Evolutionary conservation across 257 asterid species (phyloP).

Genomic region (Lantana camara): DNA sequence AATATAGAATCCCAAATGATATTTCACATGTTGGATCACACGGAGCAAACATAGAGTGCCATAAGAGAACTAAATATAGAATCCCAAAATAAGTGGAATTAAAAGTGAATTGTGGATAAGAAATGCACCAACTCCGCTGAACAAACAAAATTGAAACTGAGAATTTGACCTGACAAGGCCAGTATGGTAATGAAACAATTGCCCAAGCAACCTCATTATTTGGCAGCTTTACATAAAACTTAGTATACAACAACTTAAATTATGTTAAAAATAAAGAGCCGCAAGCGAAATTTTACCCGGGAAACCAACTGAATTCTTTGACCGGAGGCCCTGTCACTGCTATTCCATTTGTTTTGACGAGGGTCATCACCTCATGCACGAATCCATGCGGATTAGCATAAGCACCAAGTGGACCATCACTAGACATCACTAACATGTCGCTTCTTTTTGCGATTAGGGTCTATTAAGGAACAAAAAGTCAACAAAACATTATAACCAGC

Average conservation of each 20-base stretch:
- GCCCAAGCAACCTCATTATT: background rate
- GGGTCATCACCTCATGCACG: conserved; percentile 95
- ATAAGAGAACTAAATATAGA: background rate
- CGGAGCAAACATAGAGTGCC: background rate
- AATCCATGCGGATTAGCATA: conserved; percentile 82
- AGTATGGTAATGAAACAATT: background rate
- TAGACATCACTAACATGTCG: conserved; percentile 94
- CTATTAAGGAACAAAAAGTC: conserved; percentile 39
- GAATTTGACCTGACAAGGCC: no score
- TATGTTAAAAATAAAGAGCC: conserved; percentile 1
- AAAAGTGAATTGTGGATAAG: background rate
- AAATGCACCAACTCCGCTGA: background rate
- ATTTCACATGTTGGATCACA: background rate
- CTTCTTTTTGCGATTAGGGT: conserved; percentile 78
- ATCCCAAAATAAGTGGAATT: background rate
- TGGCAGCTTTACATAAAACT: conserved; percentile 3
- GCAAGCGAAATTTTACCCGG: conserved; percentile 61
- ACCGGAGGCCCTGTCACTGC: conserved; percentile 73
- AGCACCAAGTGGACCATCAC: conserved; percentile 96
- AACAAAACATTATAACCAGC: conserved; percentile 14
- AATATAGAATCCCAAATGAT: background rate
- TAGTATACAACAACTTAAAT: conserved; percentile 6
- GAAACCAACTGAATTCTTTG: conserved; percentile 94
- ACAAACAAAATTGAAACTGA: background rate
- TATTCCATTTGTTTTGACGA: conserved; percentile 59